These are phyloP conservation scores for Exophiala dermatitidis DNA, from an alignment of 2,329 filamentous ascomycete species.

Conservation along the genomic window DNA sequence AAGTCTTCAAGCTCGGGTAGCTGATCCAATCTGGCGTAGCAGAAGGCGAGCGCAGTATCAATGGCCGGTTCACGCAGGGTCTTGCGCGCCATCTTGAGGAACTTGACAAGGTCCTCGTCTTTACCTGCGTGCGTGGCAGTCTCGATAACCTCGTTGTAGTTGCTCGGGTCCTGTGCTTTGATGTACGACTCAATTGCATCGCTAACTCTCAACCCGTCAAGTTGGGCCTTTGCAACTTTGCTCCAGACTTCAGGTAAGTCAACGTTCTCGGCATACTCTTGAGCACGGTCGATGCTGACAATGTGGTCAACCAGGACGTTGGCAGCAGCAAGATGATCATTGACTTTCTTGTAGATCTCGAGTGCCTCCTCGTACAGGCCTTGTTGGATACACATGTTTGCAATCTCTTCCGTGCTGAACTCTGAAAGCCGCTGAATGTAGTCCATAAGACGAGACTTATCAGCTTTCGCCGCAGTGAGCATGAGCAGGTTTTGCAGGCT, in stretches of 20 bases:
- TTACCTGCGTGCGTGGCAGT: constrained; percentile 92
- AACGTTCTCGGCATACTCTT: constrained; percentile 90
- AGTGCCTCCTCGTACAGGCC: constrained; percentile 95
- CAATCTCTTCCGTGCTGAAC: constrained; percentile 89
- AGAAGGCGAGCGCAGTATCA: constrained; percentile 90
- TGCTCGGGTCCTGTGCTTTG: constrained; percentile 83
- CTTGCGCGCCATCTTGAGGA: constrained; percentile 93
- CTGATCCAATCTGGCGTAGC: constrained; percentile 84
- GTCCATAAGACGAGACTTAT: constrained; percentile 89
- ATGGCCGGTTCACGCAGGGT: constrained; percentile 88
- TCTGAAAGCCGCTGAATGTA: constrained; percentile 88
- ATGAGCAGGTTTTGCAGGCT: constrained; percentile 94
- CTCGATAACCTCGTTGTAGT: constrained; percentile 94
- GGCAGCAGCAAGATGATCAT: constrained; percentile 77
- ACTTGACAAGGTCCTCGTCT: constrained; percentile 96
- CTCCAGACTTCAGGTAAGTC: constrained; percentile 96
- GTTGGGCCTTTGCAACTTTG: constrained; percentile 93
- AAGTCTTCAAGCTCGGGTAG: constrained; percentile 94
- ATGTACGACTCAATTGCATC: constrained; percentile 97
- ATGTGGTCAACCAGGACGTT: constrained; percentile 93
- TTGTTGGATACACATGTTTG: constrained; percentile 85
- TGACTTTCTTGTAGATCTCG: constrained; percentile 96
- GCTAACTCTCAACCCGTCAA: constrained; percentile 85
- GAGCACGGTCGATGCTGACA: constrained; percentile 94
- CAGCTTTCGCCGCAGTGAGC: constrained; percentile 92